phyloP scores from a whole-genome alignment of 768 basidiomycete genomes.

The Termitomyces sp. region DNA sequence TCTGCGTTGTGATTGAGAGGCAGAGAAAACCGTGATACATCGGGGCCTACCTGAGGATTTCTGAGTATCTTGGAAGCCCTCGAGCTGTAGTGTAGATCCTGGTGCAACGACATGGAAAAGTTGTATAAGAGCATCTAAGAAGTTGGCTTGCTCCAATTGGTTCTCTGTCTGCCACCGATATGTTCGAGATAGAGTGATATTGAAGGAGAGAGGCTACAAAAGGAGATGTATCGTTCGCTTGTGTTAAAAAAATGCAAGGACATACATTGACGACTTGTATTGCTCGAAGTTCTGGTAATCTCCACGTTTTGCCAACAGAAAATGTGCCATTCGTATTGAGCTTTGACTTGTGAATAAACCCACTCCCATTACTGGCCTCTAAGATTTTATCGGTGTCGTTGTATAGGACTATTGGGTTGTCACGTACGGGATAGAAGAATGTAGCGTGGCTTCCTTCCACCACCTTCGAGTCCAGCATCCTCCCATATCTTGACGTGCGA shows the following conservation, averaged over 20 bases:
- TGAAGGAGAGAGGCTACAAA: conserved; percentile 62
- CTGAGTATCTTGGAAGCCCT: conserved; percentile 52
- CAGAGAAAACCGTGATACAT: background rate
- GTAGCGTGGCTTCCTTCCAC: conserved; percentile 82
- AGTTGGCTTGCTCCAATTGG: conserved; percentile 65
- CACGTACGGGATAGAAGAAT: conserved; percentile 87
- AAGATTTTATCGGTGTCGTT: conserved; percentile 14
- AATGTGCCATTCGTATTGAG: conserved; percentile 92
- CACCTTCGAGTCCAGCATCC: conserved; percentile 67
- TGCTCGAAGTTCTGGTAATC: conserved; percentile 73
- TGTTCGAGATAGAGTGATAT: conserved; percentile 83
- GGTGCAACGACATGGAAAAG: conserved; percentile 53
- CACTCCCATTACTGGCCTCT: conserved; percentile 63
- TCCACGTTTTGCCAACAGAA: conserved; percentile 98
- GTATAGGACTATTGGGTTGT: conserved; percentile 7
- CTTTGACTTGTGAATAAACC: conserved; percentile 94
- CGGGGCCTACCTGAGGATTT: conserved; percentile 30
- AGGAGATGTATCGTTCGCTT: conserved; percentile 14
- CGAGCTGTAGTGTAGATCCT: conserved; percentile 50
- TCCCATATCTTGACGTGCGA: conserved; percentile 94
- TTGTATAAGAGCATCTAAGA: conserved; percentile 65
- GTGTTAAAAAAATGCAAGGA: conserved; percentile 17
- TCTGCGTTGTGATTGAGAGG: background rate
- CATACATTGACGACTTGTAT: conserved; percentile 77
- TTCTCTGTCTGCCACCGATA: conserved; percentile 90